A percentile compares a stretch with the other conserved stretches of the same genome.
These are phyloP conservation scores for Umbelopsis isabellina DNA, from an alignment of 192 early-diverging fungal genomes.

Conservation along the genomic window DNA sequence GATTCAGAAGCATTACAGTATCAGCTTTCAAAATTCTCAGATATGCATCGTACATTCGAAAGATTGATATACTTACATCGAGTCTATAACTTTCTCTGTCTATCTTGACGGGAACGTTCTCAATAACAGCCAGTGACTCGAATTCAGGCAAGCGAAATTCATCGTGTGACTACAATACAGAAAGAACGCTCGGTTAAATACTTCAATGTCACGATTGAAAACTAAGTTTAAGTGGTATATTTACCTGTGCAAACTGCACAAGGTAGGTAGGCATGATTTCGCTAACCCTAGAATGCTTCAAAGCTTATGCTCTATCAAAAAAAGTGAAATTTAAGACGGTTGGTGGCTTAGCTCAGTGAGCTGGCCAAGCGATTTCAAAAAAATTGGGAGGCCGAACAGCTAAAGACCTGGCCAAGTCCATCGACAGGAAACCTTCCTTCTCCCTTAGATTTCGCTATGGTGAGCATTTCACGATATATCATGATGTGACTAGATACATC, in stretches of 20 bases:
- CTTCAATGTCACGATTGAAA: background rate
- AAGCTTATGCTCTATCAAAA: too few species aligned
- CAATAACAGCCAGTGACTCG: constrained; percentile 77
- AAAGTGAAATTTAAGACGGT: background rate
- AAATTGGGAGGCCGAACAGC: background rate
- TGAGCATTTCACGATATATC: constrained; percentile 10
- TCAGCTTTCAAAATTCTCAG: background rate
- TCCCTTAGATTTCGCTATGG: constrained; percentile 24
- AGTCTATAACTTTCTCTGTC: constrained; percentile 62
- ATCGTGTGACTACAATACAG: constrained; percentile 44
- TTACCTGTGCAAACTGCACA: constrained; percentile 74
- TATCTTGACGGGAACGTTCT: constrained; percentile 69
- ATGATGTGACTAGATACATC: background rate
- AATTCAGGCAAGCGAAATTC: constrained; percentile 86
- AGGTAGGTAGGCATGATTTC: constrained; percentile 57
- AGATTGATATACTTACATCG: constrained; percentile 47
- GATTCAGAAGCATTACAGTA: background rate
- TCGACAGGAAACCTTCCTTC: constrained; percentile 1
- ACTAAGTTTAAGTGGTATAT: background rate
- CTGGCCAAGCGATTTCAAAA: background rate
- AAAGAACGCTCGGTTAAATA: constrained; percentile 7
- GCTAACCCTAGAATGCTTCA: background rate
- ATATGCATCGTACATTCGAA: background rate
- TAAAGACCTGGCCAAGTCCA: background rate
- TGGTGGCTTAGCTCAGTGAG: constrained; percentile 4